Evolutionary conservation across 306 rosid species (phyloP), one percentile per base, ranked within the genome.

Genomic region (Cicer bijugum): DNA sequence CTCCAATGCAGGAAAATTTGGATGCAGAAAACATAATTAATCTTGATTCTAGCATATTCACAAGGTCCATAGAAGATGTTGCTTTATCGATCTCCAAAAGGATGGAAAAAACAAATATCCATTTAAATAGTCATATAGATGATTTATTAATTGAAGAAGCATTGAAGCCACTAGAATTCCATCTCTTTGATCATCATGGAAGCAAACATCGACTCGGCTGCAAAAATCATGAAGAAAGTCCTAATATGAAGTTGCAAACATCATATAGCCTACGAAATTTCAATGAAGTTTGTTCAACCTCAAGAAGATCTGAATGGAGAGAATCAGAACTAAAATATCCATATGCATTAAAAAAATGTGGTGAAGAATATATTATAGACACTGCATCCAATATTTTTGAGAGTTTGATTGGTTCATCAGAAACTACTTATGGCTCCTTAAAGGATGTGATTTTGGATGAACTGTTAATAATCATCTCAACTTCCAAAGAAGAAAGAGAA

Each of bases 361-460:
- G 86, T 35, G 83, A 88, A 79, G 93, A 90, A 28, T 76, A 76
- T 56, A 84, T 78, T 9, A 57, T 56, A 64, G 89, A 90, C 82
- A 85, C 89, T 77, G 84, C 89, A 74, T 85, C 89, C 20, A 4
- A 28, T 28, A 77, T 81, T 72, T 88, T 78, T 52, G 85, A 86
- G 78, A 76, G 82, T 78, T 79, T 90, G 69, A 84, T 77, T 65
- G 46, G 77, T 73, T 88, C 88, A 71, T 82, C 87, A 4, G 87
- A 87, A 40, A 67, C 76, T 4, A 78, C 78, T 53, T 84, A 86
- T 50, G 46, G 75, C 51, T 78, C 87, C 67, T 77, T 90, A 72
- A 90, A 89, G 85, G 96, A 88, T 74, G 84, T 87, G 68, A 88
- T 90, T 71, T 82, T 90, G 84, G 91, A 90, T 77, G 88, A 90